Evolutionary conservation across 164 flowering plant species (phyloP).

Genomic region (Stephania cephalantha): DNA sequence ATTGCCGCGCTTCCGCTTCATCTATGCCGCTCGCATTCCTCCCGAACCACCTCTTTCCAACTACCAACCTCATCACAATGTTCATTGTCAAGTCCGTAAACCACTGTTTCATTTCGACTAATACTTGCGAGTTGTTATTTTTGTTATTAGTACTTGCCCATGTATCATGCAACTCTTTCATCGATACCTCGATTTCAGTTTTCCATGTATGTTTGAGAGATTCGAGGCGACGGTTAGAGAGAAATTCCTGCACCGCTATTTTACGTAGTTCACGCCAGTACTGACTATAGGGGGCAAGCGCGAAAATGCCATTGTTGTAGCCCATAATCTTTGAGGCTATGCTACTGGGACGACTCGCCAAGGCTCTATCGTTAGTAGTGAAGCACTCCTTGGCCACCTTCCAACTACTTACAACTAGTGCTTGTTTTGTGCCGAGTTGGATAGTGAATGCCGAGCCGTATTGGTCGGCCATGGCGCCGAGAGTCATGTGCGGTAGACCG

Average conservation of each 20-base stretch:
- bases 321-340: constrained; percentile 7
- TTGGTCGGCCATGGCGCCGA: constrained; percentile 18
- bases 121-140: neutral
- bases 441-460: constrained; percentile 16
- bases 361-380: constrained; percentile 14
- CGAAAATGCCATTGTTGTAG: constrained; percentile 4
- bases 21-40: neutral
- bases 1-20: neutral
- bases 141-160: neutral
- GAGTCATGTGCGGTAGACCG: neutral
- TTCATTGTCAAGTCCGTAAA: constrained; percentile 12
- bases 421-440: constrained; percentile 9
- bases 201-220: neutral
- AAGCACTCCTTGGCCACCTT: constrained; percentile 19
- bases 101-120: constrained; percentile 10
- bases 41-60: constrained; percentile 10
- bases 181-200: neutral
- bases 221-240: constrained; percentile 4
- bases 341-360: constrained; percentile 1
- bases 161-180: neutral
- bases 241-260: constrained; percentile 1
- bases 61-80: constrained; percentile 8
- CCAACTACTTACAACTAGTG: constrained; percentile 14
- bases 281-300: neutral
- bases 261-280: constrained; percentile 15